Evolutionary conservation across 768 basidiomycete genomes (phyloP), one percentile per base, ranked within the genome.

Genomic region (Suillus tomentosus): DNA sequence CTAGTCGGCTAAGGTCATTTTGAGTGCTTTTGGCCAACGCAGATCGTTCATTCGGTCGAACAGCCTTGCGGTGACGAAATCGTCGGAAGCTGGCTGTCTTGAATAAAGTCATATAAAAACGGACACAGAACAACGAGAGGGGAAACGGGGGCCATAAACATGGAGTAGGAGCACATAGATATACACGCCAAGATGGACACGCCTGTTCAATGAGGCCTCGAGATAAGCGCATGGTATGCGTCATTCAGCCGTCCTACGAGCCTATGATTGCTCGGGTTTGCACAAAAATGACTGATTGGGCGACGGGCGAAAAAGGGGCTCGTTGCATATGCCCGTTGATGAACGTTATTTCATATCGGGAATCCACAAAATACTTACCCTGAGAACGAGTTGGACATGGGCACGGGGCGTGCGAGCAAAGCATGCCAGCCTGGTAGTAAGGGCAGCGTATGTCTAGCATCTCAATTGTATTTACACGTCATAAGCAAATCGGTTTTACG

Each of bases 1-100:
- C 84, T 70, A 95, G 85, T 64, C 80, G 77, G 73, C 84, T 84
- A 64, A 94, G 81, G 75, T 92, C 91, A 73, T 83, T 85, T 64
- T 84, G 80, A 81, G 90, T 89, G 27, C 81, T 77, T 73, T 87
- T 87, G 62, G 85, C 62, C 10, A 64, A 43, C 15, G 62, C 22
- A 14, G 66, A 64, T 42, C 62, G 39, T 42, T 80, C 8, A 82
- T 82, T 40, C 84, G 81, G 65, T 81, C 82, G 77, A 56, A 79
- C 68, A 65, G 79, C 80, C 79, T 82, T 87, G 39, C 76, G 79
- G 63, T 77, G 79, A 48, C 78, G 79, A 61, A 84, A 74, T 57
- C 75, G 77, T 14, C 63, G 64, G 43, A 76, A 67, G 61, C 67
- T 72, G 66, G 74, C 62, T 39, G 72, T 71, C 63, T 77, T 71